Evolutionary conservation across 163 green algal species (phyloP).

Genomic region (Chlorella variabilis): DNA sequence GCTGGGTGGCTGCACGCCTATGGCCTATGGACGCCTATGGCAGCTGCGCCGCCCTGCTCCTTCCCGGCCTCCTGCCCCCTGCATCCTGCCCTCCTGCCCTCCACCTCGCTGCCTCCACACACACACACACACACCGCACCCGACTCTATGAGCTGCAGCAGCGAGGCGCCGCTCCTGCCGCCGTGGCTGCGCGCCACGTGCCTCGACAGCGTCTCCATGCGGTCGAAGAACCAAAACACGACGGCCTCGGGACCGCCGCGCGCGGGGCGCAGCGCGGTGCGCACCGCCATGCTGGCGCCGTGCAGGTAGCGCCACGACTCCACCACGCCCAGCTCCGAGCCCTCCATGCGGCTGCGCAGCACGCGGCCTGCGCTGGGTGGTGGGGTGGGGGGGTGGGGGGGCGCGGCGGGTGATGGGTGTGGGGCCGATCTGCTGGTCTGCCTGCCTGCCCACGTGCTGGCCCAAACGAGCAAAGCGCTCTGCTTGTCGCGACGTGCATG

Average conservation of each 20-base stretch:
- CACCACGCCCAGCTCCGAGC: constrained; percentile 34
- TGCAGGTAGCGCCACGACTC: constrained; percentile 43
- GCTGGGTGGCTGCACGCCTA: too few species aligned
- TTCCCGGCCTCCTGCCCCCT: neutral
- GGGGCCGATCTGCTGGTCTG: neutral
- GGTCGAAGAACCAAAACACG: constrained; percentile 52
- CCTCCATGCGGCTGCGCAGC: constrained; percentile 38
- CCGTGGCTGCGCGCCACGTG: constrained; percentile 24
- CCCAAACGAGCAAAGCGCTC: too few species aligned
- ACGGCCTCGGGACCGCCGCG: constrained; percentile 8
- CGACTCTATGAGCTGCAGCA: constrained; percentile 28
- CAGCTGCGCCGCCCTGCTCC: too few species aligned
- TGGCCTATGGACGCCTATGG: too few species aligned
- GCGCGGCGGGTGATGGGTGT: neutral
- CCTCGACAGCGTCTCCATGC: constrained; percentile 46
- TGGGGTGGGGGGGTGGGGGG: too few species aligned
- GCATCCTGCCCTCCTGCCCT: too few species aligned
- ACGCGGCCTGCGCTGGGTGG: constrained; percentile 29
- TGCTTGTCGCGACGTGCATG: too few species aligned
- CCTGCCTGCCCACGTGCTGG: too few species aligned
- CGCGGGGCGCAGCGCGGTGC: constrained; percentile 26
- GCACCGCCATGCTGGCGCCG: constrained; percentile 47
- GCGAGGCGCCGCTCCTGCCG: neutral
- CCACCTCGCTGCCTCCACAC: too few species aligned
- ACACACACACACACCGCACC: too few species aligned